phyloP scores from a whole-genome alignment of 1,284 basidiomycete species.

The Tilletia walkeri region DNA sequence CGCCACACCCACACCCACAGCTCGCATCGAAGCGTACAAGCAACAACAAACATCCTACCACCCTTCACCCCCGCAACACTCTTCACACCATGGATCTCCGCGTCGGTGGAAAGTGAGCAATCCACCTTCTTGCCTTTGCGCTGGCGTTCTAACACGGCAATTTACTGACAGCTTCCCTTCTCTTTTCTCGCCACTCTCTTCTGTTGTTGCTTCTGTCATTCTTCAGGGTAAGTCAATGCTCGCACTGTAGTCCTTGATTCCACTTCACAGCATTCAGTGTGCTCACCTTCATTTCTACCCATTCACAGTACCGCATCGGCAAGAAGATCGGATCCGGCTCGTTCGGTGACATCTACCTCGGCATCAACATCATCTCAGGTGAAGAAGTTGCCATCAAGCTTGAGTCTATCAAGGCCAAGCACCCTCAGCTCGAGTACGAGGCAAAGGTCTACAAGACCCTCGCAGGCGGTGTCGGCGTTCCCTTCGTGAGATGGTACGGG shows the following conservation, averaged over 20 bases:
- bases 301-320: conserved; percentile 70
- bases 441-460: conserved; percentile 69
- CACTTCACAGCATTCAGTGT: background rate
- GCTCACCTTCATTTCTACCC: background rate
- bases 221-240: background rate
- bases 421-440: conserved; percentile 99
- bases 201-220: background rate
- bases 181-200: background rate
- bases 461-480: conserved; percentile 96
- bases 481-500: conserved; percentile 96
- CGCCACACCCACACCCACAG: background rate
- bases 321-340: conserved; percentile 99
- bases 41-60: background rate
- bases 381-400: conserved; percentile 99
- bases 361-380: conserved; percentile 99
- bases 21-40: background rate
- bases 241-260: background rate
- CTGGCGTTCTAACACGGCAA: background rate
- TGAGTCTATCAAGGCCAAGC: conserved; percentile 98
- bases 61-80: background rate
- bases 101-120: conserved; percentile 86
- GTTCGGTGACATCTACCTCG: conserved; percentile 99
- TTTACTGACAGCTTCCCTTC: background rate
- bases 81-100: conserved; percentile 74
- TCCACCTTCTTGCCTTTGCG: background rate